Evolutionary conservation across 2,329 filamentous ascomycete genomes (phyloP).

Genomic region (Aureobasidium musti): DNA sequence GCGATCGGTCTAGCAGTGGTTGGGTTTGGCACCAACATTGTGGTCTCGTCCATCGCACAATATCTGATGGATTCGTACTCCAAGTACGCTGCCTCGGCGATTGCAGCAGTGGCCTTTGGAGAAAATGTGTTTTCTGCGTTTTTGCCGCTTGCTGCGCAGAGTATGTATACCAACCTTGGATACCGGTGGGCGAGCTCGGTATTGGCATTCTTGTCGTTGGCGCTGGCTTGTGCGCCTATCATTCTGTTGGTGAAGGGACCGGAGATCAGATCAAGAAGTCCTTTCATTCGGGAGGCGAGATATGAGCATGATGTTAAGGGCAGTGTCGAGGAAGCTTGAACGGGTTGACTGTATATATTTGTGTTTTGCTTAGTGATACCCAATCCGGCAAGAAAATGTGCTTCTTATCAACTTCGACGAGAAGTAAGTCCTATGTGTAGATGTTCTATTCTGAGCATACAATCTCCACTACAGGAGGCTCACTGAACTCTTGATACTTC

Average conservation of each 20-base stretch:
- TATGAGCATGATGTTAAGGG: conserved; percentile 29
- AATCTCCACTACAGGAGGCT: no score
- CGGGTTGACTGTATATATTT: not conserved
- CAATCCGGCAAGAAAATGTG: not conserved
- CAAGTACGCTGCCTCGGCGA: conserved; percentile 53
- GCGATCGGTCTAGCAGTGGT: conserved; percentile 52
- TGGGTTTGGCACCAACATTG: conserved; percentile 53
- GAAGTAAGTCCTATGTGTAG: no score
- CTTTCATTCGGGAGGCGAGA: conserved; percentile 38
- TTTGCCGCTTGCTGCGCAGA: conserved; percentile 51
- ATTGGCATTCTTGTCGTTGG: conserved; percentile 49
- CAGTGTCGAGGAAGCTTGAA: not conserved
- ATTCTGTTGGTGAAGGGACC: conserved; percentile 45
- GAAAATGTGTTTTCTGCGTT: conserved; percentile 55
- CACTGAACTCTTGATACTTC: no score
- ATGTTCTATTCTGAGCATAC: not conserved
- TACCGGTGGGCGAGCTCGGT: conserved; percentile 55
- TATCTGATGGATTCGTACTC: conserved; percentile 55
- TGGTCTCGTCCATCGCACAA: conserved; percentile 50
- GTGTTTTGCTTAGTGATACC: not conserved
- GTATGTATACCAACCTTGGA: conserved; percentile 52
- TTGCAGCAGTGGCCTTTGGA: conserved; percentile 52
- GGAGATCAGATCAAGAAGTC: conserved; percentile 39
- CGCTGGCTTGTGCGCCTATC: conserved; percentile 50
- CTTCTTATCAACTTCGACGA: not conserved